Percentiles rank a stretch among this genome's conserved stretches.
Conservation (phyloP, 1,139 yeast genomes). For the Blastobotrys indianensis region DNA sequence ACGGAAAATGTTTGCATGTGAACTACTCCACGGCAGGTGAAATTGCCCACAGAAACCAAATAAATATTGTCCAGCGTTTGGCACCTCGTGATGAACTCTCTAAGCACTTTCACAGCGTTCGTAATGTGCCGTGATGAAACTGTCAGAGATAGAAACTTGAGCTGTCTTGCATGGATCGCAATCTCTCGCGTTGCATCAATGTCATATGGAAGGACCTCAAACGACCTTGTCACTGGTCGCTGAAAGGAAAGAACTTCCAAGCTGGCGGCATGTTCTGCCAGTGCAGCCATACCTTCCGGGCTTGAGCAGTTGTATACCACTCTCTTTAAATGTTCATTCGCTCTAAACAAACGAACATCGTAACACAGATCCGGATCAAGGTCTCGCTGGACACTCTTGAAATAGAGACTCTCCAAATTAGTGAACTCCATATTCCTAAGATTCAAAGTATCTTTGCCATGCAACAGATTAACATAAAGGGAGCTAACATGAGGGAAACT, state of each 20-base stretch:
- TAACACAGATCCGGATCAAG: not conserved
- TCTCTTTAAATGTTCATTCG: slow-evolving; percentile 10
- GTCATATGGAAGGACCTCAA: slow-evolving; percentile 9
- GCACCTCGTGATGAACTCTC: slow-evolving; percentile 6
- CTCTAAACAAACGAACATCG: slow-evolving; percentile 10
- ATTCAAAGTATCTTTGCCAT: slow-evolving; percentile 8
- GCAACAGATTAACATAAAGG: slow-evolving; percentile 8
- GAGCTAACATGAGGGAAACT: slow-evolving; percentile 6
- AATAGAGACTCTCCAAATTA: slow-evolving; percentile 8
- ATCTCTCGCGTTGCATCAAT: slow-evolving; percentile 7
- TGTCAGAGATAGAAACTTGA: slow-evolving; percentile 8
- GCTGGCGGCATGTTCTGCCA: slow-evolving; percentile 5
- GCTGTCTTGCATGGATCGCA: not conserved
- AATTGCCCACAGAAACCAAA: slow-evolving; percentile 8
- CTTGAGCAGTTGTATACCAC: slow-evolving; percentile 13
- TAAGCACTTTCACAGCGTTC: slow-evolving; percentile 8
- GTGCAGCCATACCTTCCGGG: slow-evolving; percentile 6
- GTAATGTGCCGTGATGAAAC: slow-evolving; percentile 5
- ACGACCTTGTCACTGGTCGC: slow-evolving; percentile 5
- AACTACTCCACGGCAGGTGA: slow-evolving; percentile 1
- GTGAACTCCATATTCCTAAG: slow-evolving; percentile 2
- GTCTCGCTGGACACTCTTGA: slow-evolving; percentile 2
- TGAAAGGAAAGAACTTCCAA: slow-evolving; percentile 11
- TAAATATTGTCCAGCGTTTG: slow-evolving; percentile 5
- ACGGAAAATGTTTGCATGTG: not conserved